Conservation (phyloP, 2,329 filamentous ascomycete genomes). For the Lecanoromycetidae sp. region DNA sequence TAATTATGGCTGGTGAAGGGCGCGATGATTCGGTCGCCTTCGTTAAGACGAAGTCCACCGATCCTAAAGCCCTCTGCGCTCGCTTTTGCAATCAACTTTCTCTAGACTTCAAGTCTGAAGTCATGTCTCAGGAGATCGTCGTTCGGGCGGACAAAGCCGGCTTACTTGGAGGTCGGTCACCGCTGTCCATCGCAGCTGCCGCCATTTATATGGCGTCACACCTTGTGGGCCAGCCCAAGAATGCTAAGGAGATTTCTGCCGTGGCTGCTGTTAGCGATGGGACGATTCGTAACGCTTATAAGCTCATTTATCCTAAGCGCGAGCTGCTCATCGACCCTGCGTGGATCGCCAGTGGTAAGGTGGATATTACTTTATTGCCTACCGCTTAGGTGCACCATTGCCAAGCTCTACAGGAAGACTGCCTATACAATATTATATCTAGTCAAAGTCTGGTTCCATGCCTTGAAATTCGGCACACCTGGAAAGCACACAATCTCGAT, state of each 20-base stretch:
- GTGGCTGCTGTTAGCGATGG: conserved; percentile 89
- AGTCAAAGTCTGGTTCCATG: too few relatives aligned
- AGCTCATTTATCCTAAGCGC: conserved; percentile 64
- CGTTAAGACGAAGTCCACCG: conserved; percentile 62
- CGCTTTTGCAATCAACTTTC: conserved; percentile 82
- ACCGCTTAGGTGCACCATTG: not conserved
- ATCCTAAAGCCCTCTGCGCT: conserved; percentile 70
- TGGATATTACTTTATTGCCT: conserved; percentile 60
- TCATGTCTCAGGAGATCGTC: conserved; percentile 69
- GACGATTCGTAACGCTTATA: conserved; percentile 92
- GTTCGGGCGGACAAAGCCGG: conserved; percentile 64
- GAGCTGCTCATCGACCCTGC: conserved; percentile 63
- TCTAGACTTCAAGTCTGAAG: conserved; percentile 61
- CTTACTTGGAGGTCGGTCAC: conserved; percentile 81
- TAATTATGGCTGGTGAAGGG: conserved; percentile 1
- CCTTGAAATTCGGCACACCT: too few relatives aligned
- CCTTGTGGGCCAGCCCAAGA: conserved; percentile 65
- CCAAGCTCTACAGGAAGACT: not conserved
- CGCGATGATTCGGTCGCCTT: conserved; percentile 43
- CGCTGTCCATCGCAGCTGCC: conserved; percentile 82
- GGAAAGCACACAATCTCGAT: too few relatives aligned
- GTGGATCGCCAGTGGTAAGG: conserved; percentile 58
- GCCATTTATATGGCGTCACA: conserved; percentile 95
- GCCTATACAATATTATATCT: too few relatives aligned
- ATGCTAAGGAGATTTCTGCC: conserved; percentile 73